Evolutionary conservation across 1,284 basidiomycete species (phyloP).

Genomic region (Ganoderma lingzhi): DNA sequence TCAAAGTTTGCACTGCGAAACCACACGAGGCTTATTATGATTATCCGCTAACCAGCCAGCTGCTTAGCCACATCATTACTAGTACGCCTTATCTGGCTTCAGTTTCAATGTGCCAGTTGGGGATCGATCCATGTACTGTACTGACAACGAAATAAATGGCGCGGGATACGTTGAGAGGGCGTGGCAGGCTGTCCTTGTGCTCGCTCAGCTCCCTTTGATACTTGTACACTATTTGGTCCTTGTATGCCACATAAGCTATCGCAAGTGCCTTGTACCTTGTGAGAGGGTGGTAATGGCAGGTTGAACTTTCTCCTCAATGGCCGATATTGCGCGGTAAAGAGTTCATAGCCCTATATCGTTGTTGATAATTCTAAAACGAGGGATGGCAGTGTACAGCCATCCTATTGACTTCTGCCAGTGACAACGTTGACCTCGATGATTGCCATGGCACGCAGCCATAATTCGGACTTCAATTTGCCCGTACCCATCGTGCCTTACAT

Average conservation of each 20-base stretch:
- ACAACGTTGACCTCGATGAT: background rate
- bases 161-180: background rate
- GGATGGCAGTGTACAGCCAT: background rate
- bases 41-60: too few species aligned
- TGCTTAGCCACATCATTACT: background rate
- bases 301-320: background rate
- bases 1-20: too few species aligned
- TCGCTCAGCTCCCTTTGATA: background rate
- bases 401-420: background rate
- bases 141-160: background rate
- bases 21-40: too few species aligned
- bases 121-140: background rate
- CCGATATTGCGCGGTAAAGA: background rate
- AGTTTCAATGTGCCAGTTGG: background rate
- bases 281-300: background rate
- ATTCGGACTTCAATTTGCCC: background rate
- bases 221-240: background rate
- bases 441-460: background rate
- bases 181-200: background rate
- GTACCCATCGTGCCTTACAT: background rate
- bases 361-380: background rate
- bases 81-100: background rate
- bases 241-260: background rate
- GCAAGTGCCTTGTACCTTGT: background rate
- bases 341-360: too few species aligned